Percentiles rank a stretch among this genome's conserved stretches.
Evolutionary conservation across 1,284 basidiomycete species (phyloP).

Genomic region (Calocybe gambosa): DNA sequence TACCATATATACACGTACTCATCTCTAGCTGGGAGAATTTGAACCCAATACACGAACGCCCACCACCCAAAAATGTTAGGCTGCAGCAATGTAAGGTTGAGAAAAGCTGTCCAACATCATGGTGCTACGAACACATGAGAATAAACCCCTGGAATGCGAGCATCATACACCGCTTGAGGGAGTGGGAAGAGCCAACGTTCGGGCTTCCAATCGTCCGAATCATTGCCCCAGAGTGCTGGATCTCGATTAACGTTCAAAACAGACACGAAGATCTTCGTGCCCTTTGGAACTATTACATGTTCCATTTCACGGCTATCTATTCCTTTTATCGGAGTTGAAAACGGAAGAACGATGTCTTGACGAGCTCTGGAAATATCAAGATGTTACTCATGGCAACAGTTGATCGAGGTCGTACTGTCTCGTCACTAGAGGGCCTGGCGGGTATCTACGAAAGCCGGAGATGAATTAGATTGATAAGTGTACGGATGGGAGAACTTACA

Average conservation of each 20-base stretch:
- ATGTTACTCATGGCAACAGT: background rate
- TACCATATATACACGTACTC: slow-evolving; percentile 18
- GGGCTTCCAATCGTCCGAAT: slow-evolving; percentile 29
- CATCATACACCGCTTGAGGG: slow-evolving; percentile 3
- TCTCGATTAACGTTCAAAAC: slow-evolving; percentile 24
- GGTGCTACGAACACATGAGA: slow-evolving; percentile 5
- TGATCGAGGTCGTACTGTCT: slow-evolving; percentile 5
- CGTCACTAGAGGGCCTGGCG: slow-evolving; percentile 9
- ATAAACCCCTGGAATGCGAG: slow-evolving; percentile 7
- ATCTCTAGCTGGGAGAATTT: slow-evolving; percentile 27
- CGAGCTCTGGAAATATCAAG: slow-evolving; percentile 11
- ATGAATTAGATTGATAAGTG: background rate
- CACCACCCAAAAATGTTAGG: slow-evolving; percentile 22
- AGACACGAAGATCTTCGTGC: slow-evolving; percentile 22
- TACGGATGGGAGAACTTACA: background rate
- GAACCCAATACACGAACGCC: slow-evolving; percentile 17
- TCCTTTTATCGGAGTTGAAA: slow-evolving; percentile 19
- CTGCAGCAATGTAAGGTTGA: no score
- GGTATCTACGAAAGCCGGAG: slow-evolving; percentile 4
- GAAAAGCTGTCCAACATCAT: background rate
- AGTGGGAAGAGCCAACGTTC: slow-evolving; percentile 8
- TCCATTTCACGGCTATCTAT: slow-evolving; percentile 22
- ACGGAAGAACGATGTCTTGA: slow-evolving; percentile 18
- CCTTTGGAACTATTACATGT: slow-evolving; percentile 20
- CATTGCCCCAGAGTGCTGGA: slow-evolving; percentile 27